Evolutionary conservation across 2,329 filamentous ascomycete species (phyloP).

Genomic region (Botrytis aclada): DNA sequence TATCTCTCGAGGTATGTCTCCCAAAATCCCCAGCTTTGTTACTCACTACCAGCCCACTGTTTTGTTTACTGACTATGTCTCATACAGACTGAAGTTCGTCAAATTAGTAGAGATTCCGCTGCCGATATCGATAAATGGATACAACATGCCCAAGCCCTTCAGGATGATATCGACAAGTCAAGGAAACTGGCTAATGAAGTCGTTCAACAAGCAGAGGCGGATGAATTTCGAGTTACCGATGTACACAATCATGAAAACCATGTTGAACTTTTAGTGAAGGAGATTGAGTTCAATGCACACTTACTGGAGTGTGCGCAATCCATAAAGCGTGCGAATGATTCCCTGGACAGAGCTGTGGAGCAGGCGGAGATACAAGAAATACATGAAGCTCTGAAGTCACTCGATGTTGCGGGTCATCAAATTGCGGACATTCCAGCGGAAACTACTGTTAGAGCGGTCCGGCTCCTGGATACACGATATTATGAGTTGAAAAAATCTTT

Average conservation of each 20-base stretch:
- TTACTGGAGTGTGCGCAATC: conserved; percentile 49
- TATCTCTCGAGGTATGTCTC: conserved; percentile 44
- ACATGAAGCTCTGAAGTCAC: conserved; percentile 53
- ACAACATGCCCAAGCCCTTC: conserved; percentile 75
- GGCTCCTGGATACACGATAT: conserved; percentile 62
- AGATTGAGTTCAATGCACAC: conserved; percentile 58
- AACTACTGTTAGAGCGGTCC: conserved; percentile 59
- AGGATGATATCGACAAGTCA: conserved; percentile 79
- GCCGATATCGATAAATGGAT: conserved; percentile 86
- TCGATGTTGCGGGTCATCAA: conserved; percentile 59
- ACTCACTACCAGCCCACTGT: background rate
- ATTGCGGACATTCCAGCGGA: conserved; percentile 59
- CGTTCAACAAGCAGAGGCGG: conserved; percentile 69
- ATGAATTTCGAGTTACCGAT: conserved; percentile 44
- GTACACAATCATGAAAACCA: conserved; percentile 50
- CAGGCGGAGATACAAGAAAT: conserved; percentile 54
- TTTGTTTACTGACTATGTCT: conserved; percentile 17
- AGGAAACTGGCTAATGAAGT: conserved; percentile 79
- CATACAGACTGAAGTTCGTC: conserved; percentile 58
- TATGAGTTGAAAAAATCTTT: conserved; percentile 65
- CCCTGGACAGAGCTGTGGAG: conserved; percentile 60
- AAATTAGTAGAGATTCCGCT: conserved; percentile 72
- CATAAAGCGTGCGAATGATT: conserved; percentile 56
- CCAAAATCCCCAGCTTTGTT: background rate
- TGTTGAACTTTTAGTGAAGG: conserved; percentile 54